Conservation (phyloP, 2,329 filamentous ascomycete species). For the Colletotrichum sp. region DNA sequence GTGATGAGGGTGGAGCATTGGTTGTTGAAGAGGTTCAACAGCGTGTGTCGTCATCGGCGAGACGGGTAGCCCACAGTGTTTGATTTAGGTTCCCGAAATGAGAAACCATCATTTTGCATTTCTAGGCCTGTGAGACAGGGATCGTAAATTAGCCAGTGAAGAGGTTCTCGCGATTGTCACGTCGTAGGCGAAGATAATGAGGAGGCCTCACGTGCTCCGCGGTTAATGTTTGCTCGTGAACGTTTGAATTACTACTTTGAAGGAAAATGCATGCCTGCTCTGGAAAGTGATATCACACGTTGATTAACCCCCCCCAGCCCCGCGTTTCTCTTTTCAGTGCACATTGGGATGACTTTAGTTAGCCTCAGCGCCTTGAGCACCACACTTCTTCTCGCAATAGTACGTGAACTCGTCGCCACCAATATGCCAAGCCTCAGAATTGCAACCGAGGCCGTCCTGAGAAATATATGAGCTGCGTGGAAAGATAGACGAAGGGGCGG, state of each 20-base stretch:
- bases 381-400: slow-evolving; percentile 22
- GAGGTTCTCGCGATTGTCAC: not conserved
- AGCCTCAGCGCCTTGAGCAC: slow-evolving; percentile 15
- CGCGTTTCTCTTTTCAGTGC: accelerated
- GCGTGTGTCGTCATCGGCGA: not conserved
- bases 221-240: not conserved
- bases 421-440: slow-evolving; percentile 15
- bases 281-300: not conserved
- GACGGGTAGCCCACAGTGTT: not conserved
- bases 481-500: accelerated
- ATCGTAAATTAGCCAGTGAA: not conserved
- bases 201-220: not conserved
- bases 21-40: accelerated
- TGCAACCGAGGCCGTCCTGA: slow-evolving; percentile 8
- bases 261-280: not conserved
- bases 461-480: accelerated
- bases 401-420: slow-evolving; percentile 22
- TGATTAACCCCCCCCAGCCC: no score
- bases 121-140: not conserved
- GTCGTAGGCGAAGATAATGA: not conserved
- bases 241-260: not conserved
- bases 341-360: not conserved
- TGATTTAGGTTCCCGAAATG: not conserved
- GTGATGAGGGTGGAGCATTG: not conserved
- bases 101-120: not conserved